Base-by-base conservation (phyloP, 768 basidiomycete species). In the Psilocybe cyanescens region DNA sequence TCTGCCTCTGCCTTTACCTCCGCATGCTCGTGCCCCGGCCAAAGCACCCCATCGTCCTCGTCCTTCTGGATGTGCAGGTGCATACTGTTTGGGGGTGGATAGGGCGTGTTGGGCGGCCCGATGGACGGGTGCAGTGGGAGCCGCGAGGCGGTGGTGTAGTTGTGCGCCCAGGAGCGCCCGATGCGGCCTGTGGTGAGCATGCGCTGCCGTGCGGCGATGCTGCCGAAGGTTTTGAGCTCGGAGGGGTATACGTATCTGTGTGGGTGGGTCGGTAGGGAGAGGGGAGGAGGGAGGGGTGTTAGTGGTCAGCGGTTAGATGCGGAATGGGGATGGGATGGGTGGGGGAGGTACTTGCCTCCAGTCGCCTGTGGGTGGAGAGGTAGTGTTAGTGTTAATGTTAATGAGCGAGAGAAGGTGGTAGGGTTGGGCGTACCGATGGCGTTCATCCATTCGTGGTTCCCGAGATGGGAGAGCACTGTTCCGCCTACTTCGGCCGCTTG, bases 391-490 rank as follows among this genome's bases (percentile, higher is more conserved):
- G 33, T 24, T 24, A 24, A 2, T 35, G 33, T 35, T 7, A 6
- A 35, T 24, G 33, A 7, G 33, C 2, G 9, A 35, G 33, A 9
- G 33, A 9, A 35, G 33, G 33, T 7, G 33, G 33, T 7, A 3
- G 33, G 33, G 33, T 7, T 7, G 33, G 33, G 33, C 71, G 45
- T 66, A 89, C 91, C 91, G 60, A 94, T 88, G 12, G 85, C 87
- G 65, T 96, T 96, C 94, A 98, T 97, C 81, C 90, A 89, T 73
- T 99, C 97, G 67, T 99, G 97, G 72, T 99, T 99, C 28, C 97
- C 97, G 35, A 98, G 78, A 57, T 93, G 83, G 11, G 84, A 87
- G 33, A 97, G 70, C 12, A 99, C 81, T 3, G 80, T 82, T 1
- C 93, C 95, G 3, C 94, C 94, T 12, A 74, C 78, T 0, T 76